These are phyloP conservation scores for Royoungia palumana DNA, from an alignment of 768 basidiomycete genomes.

Conservation along the genomic window DNA sequence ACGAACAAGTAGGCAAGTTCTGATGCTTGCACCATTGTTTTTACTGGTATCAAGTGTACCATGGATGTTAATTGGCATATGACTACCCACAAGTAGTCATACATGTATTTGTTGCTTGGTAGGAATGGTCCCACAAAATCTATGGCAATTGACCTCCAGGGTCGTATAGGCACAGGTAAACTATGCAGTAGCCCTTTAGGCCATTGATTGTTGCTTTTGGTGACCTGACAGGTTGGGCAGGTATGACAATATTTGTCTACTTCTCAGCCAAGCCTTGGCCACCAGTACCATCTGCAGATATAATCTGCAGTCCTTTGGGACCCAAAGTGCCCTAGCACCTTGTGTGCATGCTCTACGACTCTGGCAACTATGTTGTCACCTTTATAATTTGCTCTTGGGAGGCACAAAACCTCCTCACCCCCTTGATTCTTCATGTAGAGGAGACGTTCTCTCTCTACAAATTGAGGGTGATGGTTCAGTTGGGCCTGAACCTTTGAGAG, in stretches of 20 bases:
- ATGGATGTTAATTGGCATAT: slow-evolving; percentile 24
- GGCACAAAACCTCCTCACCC: too few species aligned
- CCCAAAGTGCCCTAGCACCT: too few species aligned
- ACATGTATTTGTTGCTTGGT: slow-evolving; percentile 11
- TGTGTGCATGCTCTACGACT: too few species aligned
- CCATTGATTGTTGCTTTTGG: slow-evolving; percentile 13
- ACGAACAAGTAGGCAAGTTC: slow-evolving; percentile 15
- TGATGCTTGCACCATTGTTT: neutral
- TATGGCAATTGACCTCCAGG: slow-evolving; percentile 16
- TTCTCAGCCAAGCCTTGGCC: slow-evolving; percentile 34
- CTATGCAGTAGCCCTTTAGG: slow-evolving; percentile 2
- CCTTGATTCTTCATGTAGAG: too few species aligned
- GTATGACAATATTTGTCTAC: slow-evolving; percentile 29
- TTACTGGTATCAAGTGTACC: slow-evolving; percentile 23
- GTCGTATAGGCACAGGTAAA: neutral
- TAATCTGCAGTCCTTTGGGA: too few species aligned
- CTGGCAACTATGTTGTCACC: too few species aligned
- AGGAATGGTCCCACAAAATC: slow-evolving; percentile 21
- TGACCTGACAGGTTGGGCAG: neutral
- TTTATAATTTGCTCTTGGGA: too few species aligned
- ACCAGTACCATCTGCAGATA: slow-evolving; percentile 24
- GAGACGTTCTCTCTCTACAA: too few species aligned
- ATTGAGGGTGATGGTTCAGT: too few species aligned
- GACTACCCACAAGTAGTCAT: slow-evolving; percentile 24
- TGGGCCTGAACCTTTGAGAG: too few species aligned